Evolutionary conservation across 1,284 basidiomycete species (phyloP).

Genomic region (Hymenochaete sp.): DNA sequence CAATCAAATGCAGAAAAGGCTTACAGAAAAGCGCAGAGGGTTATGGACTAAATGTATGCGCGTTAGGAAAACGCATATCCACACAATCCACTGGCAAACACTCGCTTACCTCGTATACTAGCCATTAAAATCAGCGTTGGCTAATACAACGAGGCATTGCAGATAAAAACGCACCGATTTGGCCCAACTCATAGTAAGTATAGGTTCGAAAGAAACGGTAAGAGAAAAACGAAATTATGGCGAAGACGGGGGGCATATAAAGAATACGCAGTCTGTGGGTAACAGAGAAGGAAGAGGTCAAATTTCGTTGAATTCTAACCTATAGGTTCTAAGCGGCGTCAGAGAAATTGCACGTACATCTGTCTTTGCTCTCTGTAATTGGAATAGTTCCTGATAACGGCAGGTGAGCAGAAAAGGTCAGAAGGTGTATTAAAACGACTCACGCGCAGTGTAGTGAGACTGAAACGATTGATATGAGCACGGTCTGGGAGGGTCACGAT

Average conservation of each 20-base stretch:
- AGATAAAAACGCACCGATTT: slow-evolving; percentile 64
- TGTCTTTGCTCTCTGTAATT: slow-evolving; percentile 64
- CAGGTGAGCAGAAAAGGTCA: too few relatives aligned
- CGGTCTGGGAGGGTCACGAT: slow-evolving; percentile 1
- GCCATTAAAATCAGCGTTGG: too few relatives aligned
- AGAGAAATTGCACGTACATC: too few relatives aligned
- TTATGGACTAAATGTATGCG: too few relatives aligned
- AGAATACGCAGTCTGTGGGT: slow-evolving; percentile 68
- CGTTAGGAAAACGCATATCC: too few relatives aligned
- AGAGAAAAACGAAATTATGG: slow-evolving; percentile 82
- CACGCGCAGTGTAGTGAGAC: background rate
- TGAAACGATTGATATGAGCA: slow-evolving; percentile 2
- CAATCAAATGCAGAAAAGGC: slow-evolving; percentile 31
- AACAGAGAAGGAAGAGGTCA: too few relatives aligned
- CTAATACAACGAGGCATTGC: too few relatives aligned
- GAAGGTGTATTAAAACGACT: too few relatives aligned
- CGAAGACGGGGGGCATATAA: slow-evolving; percentile 76
- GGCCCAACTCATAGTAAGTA: slow-evolving; percentile 72
- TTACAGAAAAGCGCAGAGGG: slow-evolving; percentile 73
- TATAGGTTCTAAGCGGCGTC: too few relatives aligned
- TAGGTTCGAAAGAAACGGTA: slow-evolving; percentile 78
- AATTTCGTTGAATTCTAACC: too few relatives aligned
- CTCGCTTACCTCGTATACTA: slow-evolving; percentile 33
- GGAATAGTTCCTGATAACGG: slow-evolving; percentile 60
- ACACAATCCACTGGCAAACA: too few relatives aligned